Percentiles rank a stretch among this genome's conserved stretches.
Conservation (phyloP, 1,284 basidiomycete species). For the Fistulinella cinereoalba region DNA sequence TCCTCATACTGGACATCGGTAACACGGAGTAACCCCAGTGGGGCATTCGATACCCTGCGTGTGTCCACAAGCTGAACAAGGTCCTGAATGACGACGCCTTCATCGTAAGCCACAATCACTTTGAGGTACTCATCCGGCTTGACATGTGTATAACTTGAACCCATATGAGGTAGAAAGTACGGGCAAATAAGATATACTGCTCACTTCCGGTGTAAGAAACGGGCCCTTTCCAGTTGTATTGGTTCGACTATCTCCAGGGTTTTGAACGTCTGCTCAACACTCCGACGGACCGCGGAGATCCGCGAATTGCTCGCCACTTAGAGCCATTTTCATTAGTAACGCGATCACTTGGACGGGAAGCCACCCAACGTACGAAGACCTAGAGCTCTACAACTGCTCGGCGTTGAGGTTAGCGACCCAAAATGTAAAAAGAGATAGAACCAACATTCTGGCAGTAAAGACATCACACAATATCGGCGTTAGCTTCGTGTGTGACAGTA, state of each 20-base stretch:
- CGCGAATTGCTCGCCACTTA: constrained; percentile 23
- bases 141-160: constrained; percentile 15
- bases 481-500: constrained; percentile 19
- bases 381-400: constrained; percentile 23
- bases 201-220: constrained; percentile 17
- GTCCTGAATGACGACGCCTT: constrained; percentile 17
- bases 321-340: neutral
- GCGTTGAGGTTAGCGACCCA: constrained; percentile 1
- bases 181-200: neutral
- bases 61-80: constrained; percentile 26
- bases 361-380: constrained; percentile 23
- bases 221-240: neutral
- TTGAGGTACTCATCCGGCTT: constrained; percentile 11
- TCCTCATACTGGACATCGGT: constrained; percentile 12
- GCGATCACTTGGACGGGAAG: neutral
- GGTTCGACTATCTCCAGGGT: constrained; percentile 6
- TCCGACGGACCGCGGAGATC: neutral
- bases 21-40: constrained; percentile 11
- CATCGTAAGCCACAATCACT: constrained; percentile 17
- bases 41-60: neutral
- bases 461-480: constrained; percentile 20
- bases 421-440: neutral
- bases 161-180: neutral
- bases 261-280: constrained; percentile 14
- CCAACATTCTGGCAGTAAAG: constrained; percentile 31